phyloP scores from a whole-genome alignment of 345 rosid species.

The Salix exigua region DNA sequence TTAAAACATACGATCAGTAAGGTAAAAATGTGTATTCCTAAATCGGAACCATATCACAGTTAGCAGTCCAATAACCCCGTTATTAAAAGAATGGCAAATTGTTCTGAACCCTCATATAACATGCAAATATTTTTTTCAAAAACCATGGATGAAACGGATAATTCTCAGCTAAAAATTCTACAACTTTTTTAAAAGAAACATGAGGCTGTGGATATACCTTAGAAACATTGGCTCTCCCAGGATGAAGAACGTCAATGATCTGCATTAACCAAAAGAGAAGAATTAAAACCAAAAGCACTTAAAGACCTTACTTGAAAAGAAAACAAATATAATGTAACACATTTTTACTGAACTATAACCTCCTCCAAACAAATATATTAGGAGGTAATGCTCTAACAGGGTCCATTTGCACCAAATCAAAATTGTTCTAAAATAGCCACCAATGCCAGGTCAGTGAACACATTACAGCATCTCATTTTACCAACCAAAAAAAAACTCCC shows the following conservation, averaged over 20 bases:
- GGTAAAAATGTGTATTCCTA: neutral
- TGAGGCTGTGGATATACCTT: slow-evolving; percentile 44
- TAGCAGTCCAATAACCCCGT: neutral
- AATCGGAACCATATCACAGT: neutral
- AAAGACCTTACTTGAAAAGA: neutral
- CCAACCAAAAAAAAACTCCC: too few species aligned
- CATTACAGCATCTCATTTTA: neutral
- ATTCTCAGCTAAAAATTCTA: neutral
- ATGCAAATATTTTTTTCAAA: neutral
- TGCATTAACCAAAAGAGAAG: slow-evolving; percentile 16
- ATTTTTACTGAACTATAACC: neutral
- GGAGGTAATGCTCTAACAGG: neutral
- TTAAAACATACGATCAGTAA: neutral
- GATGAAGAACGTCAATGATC: slow-evolving; percentile 96
- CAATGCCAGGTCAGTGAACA: too few species aligned
- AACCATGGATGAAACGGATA: neutral
- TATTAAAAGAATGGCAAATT: neutral
- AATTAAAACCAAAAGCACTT: neutral
- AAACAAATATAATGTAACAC: neutral
- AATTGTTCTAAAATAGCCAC: neutral
- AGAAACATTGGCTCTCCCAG: slow-evolving; percentile 88
- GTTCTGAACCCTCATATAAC: neutral
- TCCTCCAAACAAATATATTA: neutral
- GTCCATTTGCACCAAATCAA: neutral
- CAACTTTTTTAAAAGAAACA: neutral